Base-by-base conservation (phyloP, 768 basidiomycete genomes). In the Collybia mongolica region DNA sequence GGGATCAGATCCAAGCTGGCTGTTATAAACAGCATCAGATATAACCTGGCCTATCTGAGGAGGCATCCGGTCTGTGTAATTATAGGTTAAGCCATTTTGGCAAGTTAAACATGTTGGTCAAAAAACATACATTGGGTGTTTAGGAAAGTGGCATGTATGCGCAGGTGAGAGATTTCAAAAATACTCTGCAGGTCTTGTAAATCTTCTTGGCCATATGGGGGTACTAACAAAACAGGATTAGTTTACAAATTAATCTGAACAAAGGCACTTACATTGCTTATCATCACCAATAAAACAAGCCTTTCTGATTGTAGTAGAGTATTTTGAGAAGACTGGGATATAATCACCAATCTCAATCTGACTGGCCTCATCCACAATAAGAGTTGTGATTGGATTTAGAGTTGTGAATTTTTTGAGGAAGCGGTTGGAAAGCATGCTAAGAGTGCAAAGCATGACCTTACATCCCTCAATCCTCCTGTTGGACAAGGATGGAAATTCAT, bases 121-220 rank as follows among this genome's bases (percentile, higher is more conserved):
- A 51, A 46, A 36, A 64, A 57, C 80, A 59, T 63, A 90, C 91
- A 93, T 67, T 92, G 90, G 1, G 75, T 90, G 54, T 90, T 71
- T 35, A 93, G 71, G 53, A 92, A 83, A 3, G 80, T 52, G 2
- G 75, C 70, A 54, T 68, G 53, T 20, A 70, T 57, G 8, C 68
- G 62, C 2, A 93, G 71, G 60, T 92, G 86, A 0, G 66, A 42
- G n/a, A 88, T 61, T 53, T 92, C 90, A 79, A 93, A 92, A 8
- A 93, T 79, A 58, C 88, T 90, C 53, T 86, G 74, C 11, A 92
- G 71, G 1, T 76, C 77, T 49, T 75, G 63, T 36, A 86, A 69
- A 38, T 86, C 77, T 55, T 89, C 88, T 55, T 88, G 80, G 7
- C 88, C 90, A 82, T 75, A 80, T 1, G 91, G 90, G 56, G 91